Base-by-base conservation (phyloP, 2,329 filamentous ascomycete species). In the Arthrobotrys sphaeroides region DNA sequence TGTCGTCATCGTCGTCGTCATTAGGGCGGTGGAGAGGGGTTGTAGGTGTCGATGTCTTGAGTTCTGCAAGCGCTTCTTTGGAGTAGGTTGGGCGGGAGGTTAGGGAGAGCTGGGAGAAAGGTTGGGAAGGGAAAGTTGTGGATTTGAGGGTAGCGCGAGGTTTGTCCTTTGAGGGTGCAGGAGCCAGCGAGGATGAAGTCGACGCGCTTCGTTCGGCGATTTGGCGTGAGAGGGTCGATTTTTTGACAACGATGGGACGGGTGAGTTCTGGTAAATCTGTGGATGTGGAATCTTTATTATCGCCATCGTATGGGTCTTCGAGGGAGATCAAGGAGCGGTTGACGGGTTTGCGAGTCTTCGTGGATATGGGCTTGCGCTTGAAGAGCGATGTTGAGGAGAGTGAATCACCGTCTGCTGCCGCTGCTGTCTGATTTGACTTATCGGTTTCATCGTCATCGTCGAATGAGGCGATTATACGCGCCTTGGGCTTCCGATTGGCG, bases 61-160 rank as follows among this genome's bases (percentile, higher is more conserved):
- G 73, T 61, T 76, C 73, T 13, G 64, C 73, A 5, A 76, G 73
- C 0, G 73, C 73, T 40, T 70, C 73, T 55, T 70, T 70, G 18
- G 73, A 76, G 40, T 76, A 76, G 12, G 22, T 65, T 0, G 66
- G 57, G 3, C 73, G 53, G 12, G 73, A 76, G 22, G 73, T 60
- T 18, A 76, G 40, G 9, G 73, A 70, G 18, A 76, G 73, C 40
- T 76, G 73, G 7, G 64, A 69, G 43, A 76, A 70, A 2, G 73
- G 65, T 51, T 76, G 65, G 1, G 73, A 74, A 3, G 70, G 70
- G 43, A 74, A 47, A 4, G 43, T 31, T 10, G 31, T 57, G 18
- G 62, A 43, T 51, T 74, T 74, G 20, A 74, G 36, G 16, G 57
- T 59, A 10, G 70, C 61, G 28, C 70, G 53, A 0, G 73, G 73